Evolutionary conservation across 306 rosid species (phyloP), one percentile per base, ranked within the genome.

Genomic region (Spatholobus suberectus): DNA sequence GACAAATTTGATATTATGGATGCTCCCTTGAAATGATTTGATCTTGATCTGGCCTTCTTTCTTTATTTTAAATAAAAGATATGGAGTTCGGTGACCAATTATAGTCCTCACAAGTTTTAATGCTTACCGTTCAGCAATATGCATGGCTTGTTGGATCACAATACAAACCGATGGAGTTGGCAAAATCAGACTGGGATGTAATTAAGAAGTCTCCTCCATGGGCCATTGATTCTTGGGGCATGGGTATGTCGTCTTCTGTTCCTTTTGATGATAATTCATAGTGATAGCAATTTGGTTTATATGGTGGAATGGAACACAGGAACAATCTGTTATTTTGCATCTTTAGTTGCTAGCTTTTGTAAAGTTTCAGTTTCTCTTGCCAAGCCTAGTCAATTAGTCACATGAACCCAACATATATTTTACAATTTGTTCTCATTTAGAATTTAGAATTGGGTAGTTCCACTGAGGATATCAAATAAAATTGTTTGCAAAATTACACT

Each of bases 131-230:
- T 82, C 92, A 96, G 99, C 98, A 92, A 94, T 96, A 89, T 81
- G 98, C 99, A 49, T 96, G 99, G 99, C 99, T 96, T 84, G 86
- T 96, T 87, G 99, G 95, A 82, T 44, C 97, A 57, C 98, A 96
- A 72, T 96, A 96, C 92, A 96, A 96, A 87, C 85, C 99, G 32
- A 85, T 83, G 91, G 99, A 96, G 88, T 82, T 94, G 89, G 83
- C 80, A 59, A 96, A 96, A 88, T 96, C 98, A 40, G 99, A 96
- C 90, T 92, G 94, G 98, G 94, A 87, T 77, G 93, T 79, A 20
- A 77, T 96, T 18, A 92, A 90, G 87, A 96, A 94, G 86, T 94
- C 97, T 88, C 98, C 99, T 72, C 92, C 95, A 18, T 96, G 99
- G 97, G 83, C 98, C 86, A 88, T 91, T 81, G 99, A 96, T 90